Evolutionary conservation across 768 basidiomycete genomes (phyloP), one percentile per base, ranked within the genome.

Genomic region (Naganishia kalamii): DNA sequence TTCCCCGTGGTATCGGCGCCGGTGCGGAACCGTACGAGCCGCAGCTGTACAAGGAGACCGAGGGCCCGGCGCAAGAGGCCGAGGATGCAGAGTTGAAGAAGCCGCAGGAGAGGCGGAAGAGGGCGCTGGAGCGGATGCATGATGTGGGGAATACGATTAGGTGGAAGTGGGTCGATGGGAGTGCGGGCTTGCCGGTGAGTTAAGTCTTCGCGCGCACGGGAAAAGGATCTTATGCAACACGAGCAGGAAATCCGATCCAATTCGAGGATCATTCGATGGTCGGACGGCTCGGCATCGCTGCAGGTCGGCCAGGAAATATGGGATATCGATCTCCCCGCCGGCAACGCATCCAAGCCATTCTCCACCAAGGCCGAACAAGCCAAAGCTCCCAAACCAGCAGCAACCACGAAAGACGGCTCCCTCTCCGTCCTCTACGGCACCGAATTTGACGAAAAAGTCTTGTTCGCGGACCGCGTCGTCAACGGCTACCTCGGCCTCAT

Each of bases 131-230:
- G 60, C 88, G 90, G 77, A 87, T 86, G 78, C 88, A 87, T 63
- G 87, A 89, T 70, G 89, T 96, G 8, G 90, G 92, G 81, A 96
- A 96, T 77, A 93, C 92, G 5, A 83, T 98, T 21, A 84, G 96
- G 41, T 99, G 96, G 96, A 85, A 87, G 71, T 99, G 96, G 96
- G 82, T 82, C 0, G 88, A 88, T 75, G 88, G 89, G 69, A 83
- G 83, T 63, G 80, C 82, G 43, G 89, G 87, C 6, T 80, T 85
- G 72, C 87, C 89, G 72, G 93, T 93, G 72, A 80, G 54, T 57
- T 35, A 21, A 23, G 37, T 15, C 3, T 49, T 37, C 25, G 37
- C 30, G 32, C 3, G 19, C 76, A 96, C 92, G 81, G 19, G 7
- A 15, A 5, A n/a, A 44, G 37, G 37, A 17, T 40, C 13, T 44